Evolutionary conservation across 495 filamentous ascomycete species (phyloP), one percentile per base, ranked within the genome.

Genomic region (Halenospora varia): DNA sequence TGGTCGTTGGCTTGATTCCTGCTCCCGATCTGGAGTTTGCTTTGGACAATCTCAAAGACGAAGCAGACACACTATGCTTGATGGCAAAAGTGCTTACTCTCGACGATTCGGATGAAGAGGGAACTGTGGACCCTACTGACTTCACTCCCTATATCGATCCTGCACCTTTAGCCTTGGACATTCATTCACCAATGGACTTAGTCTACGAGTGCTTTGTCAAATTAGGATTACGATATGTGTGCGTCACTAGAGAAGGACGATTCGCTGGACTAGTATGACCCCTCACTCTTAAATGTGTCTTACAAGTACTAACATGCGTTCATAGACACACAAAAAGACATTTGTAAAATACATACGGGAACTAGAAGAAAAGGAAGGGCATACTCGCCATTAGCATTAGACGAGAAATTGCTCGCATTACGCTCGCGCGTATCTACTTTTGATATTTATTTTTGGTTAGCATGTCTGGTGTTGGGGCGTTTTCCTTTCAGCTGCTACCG

Each of bases 181-280:
- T 95, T 25, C 82, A 87, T 64, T 92, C 87, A 1, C 91, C 94
- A 1, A 94, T 98, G 79, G 93, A 98, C 69, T 69, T 97, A 51
- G 94, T 96, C 40, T 97, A 96, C 62, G 93, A 98, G 68, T 96
- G 90, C 64, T 98, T 97, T 73, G 90, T 90, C 44, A 98, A 98
- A 70, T 74, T 98, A 17, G 94, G 94, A 1, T 69, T 98, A 58
- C 78, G 94, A 55, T 97, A 97, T 70, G 85, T 98, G 44, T 97
- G 94, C 71, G 92, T 96, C 18, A 71, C 96, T 22, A 80, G 76
- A 40, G 83, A 96, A 65, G 94, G 94, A 19, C 79, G 83, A 35
- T 97, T 89, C 72, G 89, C 89, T 1, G 94, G 94, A 53, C 78
- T 98, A 75, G 89, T 96, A 54, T 53, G 61, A 19, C 10, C 17